Evolutionary conservation across 768 basidiomycete species (phyloP).

Genomic region (Lanmaoa pseudosensibilis): DNA sequence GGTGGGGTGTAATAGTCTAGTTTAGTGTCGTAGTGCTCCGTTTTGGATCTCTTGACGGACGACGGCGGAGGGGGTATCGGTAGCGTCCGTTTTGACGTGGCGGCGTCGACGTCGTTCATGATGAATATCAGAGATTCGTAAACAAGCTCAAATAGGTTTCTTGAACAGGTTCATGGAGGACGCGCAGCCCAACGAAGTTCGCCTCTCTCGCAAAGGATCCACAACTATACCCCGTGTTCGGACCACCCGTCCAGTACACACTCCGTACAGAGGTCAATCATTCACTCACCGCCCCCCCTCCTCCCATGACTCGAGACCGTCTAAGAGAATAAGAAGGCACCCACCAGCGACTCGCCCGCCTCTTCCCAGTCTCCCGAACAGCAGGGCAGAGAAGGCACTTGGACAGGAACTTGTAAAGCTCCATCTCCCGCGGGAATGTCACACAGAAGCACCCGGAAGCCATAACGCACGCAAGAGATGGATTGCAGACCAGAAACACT

Average conservation of each 20-base stretch:
- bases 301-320: background rate
- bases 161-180: slow-evolving; percentile 33
- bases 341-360: background rate
- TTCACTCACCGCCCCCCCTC: background rate
- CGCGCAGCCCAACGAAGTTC: slow-evolving; percentile 40
- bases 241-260: background rate
- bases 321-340: slow-evolving; percentile 6
- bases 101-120: slow-evolving; percentile 17
- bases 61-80: slow-evolving; percentile 4
- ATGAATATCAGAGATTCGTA: slow-evolving; percentile 3
- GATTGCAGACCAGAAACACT: slow-evolving; percentile 12
- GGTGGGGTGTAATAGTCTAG: slow-evolving; percentile 1
- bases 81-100: slow-evolving; percentile 14
- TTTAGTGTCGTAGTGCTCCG: slow-evolving; percentile 12
- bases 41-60: slow-evolving; percentile 23
- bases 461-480: slow-evolving; percentile 12
- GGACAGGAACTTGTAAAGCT: slow-evolving; percentile 1
- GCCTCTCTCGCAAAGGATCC: slow-evolving; percentile 36
- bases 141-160: slow-evolving; percentile 24
- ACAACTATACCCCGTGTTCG: slow-evolving; percentile 30
- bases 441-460: slow-evolving; percentile 7
- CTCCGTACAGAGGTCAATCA: background rate
- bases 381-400: background rate
- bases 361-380: background rate
- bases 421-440: slow-evolving; percentile 15